A percentile compares a stretch with the other conserved stretches of the same genome.
phyloP scores from a whole-genome alignment of 2,329 filamentous ascomycete species.

The Huntiella omanensis region DNA sequence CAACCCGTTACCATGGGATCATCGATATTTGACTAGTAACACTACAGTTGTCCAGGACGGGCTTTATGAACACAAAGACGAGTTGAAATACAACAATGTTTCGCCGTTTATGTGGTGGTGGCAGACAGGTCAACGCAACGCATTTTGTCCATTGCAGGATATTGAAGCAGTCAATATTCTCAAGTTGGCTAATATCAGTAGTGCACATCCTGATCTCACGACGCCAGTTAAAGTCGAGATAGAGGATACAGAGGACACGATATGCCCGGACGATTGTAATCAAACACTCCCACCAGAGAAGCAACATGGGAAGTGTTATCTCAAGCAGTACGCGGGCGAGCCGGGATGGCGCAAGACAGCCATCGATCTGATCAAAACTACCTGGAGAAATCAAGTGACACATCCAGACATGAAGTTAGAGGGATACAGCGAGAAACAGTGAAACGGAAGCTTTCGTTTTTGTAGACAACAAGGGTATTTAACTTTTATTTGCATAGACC shows the following conservation, averaged over 20 bases:
- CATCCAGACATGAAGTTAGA: too few relatives aligned
- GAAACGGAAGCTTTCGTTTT: background rate
- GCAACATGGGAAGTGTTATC: too few relatives aligned
- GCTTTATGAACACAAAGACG: background rate
- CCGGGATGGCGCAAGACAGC: too few relatives aligned
- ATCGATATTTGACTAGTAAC: background rate
- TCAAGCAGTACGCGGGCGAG: too few relatives aligned
- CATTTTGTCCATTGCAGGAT: constrained; percentile 3
- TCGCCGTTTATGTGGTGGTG: constrained; percentile 7
- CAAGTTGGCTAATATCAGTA: background rate
- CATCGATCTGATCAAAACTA: too few relatives aligned
- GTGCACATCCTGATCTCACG: background rate
- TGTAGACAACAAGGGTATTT: background rate
- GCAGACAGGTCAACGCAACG: constrained; percentile 3
- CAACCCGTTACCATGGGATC: background rate
- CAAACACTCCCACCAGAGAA: too few relatives aligned
- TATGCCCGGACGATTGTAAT: too few relatives aligned
- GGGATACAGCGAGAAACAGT: background rate
- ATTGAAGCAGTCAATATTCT: background rate
- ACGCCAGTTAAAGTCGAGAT: too few relatives aligned
- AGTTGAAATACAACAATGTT: background rate
- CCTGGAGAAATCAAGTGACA: too few relatives aligned
- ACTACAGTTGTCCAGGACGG: background rate
- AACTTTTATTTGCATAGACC: constrained; percentile 4
- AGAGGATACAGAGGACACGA: too few relatives aligned